Evolutionary conservation across 306 rosid species (phyloP), one percentile per base, ranked within the genome.

Genomic region (Vigna radiata): DNA sequence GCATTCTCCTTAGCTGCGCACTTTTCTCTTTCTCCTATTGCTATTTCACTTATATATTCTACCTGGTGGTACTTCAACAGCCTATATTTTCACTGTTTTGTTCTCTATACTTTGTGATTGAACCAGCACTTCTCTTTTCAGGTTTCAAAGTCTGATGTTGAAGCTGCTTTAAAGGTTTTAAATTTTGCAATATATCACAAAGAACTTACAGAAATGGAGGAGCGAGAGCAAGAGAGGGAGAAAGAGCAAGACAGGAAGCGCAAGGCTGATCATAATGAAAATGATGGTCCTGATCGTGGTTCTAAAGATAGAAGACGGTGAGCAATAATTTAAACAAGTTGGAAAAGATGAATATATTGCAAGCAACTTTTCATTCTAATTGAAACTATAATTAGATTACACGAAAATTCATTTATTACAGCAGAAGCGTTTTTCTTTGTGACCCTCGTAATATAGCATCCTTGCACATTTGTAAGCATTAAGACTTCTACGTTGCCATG

Each of bases 121-220:
- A 85, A 49, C 72, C 5, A 7, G 48, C 54, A 55, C 43, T n/a
- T 68, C 31, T 79, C 44, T 56, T 85, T 70, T 43, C 70, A 95
- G 99, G 99, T 95, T 83, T 72, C 84, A 18, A 90, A 88, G 78
- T 86, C 94, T 79, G 99, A 95, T 84, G 99, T 92, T 60, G 99
- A 95, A 3, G 97, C 96, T 76, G 97, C 99, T 15, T 79, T 92
- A 63, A 83, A 89, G 79, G 85, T 95, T 82, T 85, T 95, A 46
- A 88, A 95, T 73, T 95, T 92, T 81, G 99, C 99, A 50, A 95
- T 95, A 82, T 95, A 95, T 86, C 99, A 95, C 76, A 87, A 83
- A 80, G 99, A 95, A 80, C 84, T 95, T 81, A 85, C 89, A 69
- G 97, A 95, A 79, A 95, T 95, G 99, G 97, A 92, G 55, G 97